These are phyloP conservation scores for Fusarium piperis DNA, from an alignment of 2,329 filamentous ascomycete species.

Conservation along the genomic window DNA sequence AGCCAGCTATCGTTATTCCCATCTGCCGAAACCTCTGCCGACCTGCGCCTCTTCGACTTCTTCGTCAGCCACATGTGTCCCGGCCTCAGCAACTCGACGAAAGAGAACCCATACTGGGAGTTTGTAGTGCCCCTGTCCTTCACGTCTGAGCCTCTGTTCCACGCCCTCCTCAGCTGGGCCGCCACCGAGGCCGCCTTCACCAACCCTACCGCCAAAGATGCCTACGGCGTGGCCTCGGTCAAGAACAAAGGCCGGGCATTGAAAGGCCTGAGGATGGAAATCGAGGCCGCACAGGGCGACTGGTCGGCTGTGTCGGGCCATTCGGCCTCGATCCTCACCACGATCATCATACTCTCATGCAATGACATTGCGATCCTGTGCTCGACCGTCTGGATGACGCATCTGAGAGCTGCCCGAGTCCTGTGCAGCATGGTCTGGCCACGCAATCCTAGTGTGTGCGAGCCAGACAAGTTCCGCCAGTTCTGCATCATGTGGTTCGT, in stretches of 20 bases:
- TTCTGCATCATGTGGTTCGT: slow-evolving; percentile 18
- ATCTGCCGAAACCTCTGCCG: background rate
- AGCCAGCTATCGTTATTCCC: background rate
- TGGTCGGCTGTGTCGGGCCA: background rate
- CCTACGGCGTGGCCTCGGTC: background rate
- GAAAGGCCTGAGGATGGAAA: slow-evolving; percentile 1
- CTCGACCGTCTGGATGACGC: slow-evolving; percentile 4
- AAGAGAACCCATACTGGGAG: slow-evolving; percentile 8
- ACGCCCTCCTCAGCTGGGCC: slow-evolving; percentile 6
- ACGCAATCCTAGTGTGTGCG: background rate
- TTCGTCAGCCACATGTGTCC: slow-evolving; percentile 3
- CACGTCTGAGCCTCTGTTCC: slow-evolving; percentile 1
- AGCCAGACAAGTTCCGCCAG: slow-evolving; percentile 1
- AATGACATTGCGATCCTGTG: slow-evolving; percentile 5
- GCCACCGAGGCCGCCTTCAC: background rate
- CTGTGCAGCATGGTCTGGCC: slow-evolving; percentile 15
- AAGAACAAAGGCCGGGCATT: slow-evolving; percentile 6
- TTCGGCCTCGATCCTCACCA: slow-evolving; percentile 4
- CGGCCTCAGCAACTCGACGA: slow-evolving; percentile 1
- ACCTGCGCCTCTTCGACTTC: slow-evolving; percentile 7
- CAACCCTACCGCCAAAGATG: background rate
- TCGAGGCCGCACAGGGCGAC: background rate
- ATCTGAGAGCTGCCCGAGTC: slow-evolving; percentile 4
- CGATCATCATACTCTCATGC: slow-evolving; percentile 10
- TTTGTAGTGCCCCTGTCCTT: slow-evolving; percentile 6